Percentiles rank a stretch among this genome's conserved stretches.
These are phyloP conservation scores for Saccharomycopsis fodiens DNA, from an alignment of 805 yeast genomes.

Conservation along the genomic window DNA sequence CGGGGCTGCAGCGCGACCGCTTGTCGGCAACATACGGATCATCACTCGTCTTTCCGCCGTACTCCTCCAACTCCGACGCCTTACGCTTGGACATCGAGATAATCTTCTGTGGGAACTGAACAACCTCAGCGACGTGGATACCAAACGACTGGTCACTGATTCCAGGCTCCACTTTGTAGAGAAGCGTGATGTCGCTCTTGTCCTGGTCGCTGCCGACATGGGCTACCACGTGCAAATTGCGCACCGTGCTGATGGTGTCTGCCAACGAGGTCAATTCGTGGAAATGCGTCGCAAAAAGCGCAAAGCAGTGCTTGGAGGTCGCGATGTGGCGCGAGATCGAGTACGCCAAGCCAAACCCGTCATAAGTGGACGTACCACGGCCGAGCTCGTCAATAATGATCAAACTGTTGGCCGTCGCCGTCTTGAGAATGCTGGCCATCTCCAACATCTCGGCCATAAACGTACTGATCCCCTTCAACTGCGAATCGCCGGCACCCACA, in stretches of 20 bases:
- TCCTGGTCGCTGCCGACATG: constrained; percentile 52
- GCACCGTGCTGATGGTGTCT: constrained; percentile 53
- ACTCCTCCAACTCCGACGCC: constrained; percentile 76
- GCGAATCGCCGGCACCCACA: constrained; percentile 99
- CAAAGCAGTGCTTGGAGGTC: constrained; percentile 61
- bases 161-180: constrained; percentile 96
- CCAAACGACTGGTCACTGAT: constrained; percentile 94
- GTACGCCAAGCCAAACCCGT: constrained; percentile 98
- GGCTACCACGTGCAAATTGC: constrained; percentile 88
- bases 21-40: constrained; percentile 40
- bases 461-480: constrained; percentile 92
- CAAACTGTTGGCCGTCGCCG: constrained; percentile 71
- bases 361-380: constrained; percentile 78
- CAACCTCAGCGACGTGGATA: constrained; percentile 95
- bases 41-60: constrained; percentile 31
- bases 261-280: constrained; percentile 87
- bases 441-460: constrained; percentile 97
- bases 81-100: constrained; percentile 93
- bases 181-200: constrained; percentile 62
- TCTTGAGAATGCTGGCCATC: constrained; percentile 76
- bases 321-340: constrained; percentile 86
- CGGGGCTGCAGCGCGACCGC: constrained; percentile 39
- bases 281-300: constrained; percentile 94
- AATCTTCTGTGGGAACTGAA: constrained; percentile 84
- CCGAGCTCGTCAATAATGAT: constrained; percentile 94